Conservation (phyloP, 2,329 filamentous ascomycete genomes). For the Periconia sp. region DNA sequence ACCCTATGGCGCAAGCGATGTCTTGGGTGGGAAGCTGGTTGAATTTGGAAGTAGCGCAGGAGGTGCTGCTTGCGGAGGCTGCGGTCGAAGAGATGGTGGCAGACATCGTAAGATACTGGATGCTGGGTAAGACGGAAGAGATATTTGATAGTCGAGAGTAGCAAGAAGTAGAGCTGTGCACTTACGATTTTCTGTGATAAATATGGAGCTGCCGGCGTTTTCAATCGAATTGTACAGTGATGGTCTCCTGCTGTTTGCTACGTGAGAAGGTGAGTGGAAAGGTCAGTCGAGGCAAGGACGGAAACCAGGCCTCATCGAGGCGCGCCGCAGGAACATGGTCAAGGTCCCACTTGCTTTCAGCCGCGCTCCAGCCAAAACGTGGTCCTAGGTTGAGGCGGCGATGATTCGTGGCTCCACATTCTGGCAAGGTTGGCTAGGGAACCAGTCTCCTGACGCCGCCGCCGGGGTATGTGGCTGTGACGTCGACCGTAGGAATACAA, state of each 20-base stretch:
- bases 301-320: too few relatives aligned
- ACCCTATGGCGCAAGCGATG: constrained; percentile 34
- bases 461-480: too few relatives aligned
- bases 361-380: constrained; percentile 8
- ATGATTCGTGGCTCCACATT: constrained; percentile 19
- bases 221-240: neutral
- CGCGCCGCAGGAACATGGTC: neutral
- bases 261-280: neutral
- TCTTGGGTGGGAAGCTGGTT: constrained; percentile 33
- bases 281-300: neutral
- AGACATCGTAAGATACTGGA: too few relatives aligned
- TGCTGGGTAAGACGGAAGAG: constrained; percentile 16
- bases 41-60: constrained; percentile 33
- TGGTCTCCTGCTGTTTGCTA: neutral
- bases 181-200: neutral
- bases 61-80: constrained; percentile 15
- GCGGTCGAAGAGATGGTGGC: constrained; percentile 22
- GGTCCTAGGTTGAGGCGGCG: constrained; percentile 16
- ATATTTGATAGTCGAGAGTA: constrained; percentile 16
- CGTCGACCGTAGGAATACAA: too few relatives aligned
- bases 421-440: constrained; percentile 21
- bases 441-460: constrained; percentile 3
- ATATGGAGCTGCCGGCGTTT: neutral
- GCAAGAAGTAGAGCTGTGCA: neutral
- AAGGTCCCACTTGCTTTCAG: constrained; percentile 3